A percentile compares a stretch with the other conserved stretches of the same genome.
These are phyloP conservation scores for Chytriomyces sp. DNA, from an alignment of 192 early-diverging fungal species.

Conservation along the genomic window DNA sequence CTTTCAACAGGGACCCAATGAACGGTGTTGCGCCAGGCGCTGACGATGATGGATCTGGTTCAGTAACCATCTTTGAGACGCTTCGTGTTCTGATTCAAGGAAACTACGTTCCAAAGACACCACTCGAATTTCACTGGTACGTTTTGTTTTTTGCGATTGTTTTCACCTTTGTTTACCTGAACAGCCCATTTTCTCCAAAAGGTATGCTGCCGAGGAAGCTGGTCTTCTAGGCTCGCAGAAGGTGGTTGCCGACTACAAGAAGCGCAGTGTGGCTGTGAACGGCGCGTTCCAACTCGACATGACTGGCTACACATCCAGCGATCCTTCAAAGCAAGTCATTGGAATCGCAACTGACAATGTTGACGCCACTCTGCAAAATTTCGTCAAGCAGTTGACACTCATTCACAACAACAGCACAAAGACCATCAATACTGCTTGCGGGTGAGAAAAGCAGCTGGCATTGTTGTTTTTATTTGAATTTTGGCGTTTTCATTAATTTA, in stretches of 20 bases:
- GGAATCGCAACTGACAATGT: conserved; percentile 87
- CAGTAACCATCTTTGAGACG: conserved; percentile 84
- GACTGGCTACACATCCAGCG: conserved; percentile 82
- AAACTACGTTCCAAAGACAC: conserved; percentile 69
- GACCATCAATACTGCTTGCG: not conserved
- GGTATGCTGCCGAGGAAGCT: conserved; percentile 47
- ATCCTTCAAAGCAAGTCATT: conserved; percentile 50
- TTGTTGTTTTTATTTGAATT: conserved; percentile 41
- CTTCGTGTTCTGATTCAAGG: conserved; percentile 73
- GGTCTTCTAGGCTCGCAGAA: conserved; percentile 89
- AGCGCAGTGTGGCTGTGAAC: conserved; percentile 60
- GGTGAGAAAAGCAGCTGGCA: not conserved
- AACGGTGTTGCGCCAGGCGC: conserved; percentile 82
- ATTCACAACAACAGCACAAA: not conserved
- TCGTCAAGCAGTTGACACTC: conserved; percentile 36
- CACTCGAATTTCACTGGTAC: conserved; percentile 96
- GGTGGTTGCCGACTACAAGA: conserved; percentile 72
- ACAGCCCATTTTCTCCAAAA: not conserved
- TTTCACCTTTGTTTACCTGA: too few species aligned
- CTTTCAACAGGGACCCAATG: too few species aligned
- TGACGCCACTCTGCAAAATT: conserved; percentile 54
- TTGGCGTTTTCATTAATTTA: not conserved
- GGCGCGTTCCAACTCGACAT: conserved; percentile 92
- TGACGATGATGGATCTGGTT: conserved; percentile 92
- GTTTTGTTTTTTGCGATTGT: too few species aligned